Evolutionary conservation across 2,329 filamentous ascomycete species (phyloP), one percentile per base, ranked within the genome.

Genomic region (Fusarium sp.): DNA sequence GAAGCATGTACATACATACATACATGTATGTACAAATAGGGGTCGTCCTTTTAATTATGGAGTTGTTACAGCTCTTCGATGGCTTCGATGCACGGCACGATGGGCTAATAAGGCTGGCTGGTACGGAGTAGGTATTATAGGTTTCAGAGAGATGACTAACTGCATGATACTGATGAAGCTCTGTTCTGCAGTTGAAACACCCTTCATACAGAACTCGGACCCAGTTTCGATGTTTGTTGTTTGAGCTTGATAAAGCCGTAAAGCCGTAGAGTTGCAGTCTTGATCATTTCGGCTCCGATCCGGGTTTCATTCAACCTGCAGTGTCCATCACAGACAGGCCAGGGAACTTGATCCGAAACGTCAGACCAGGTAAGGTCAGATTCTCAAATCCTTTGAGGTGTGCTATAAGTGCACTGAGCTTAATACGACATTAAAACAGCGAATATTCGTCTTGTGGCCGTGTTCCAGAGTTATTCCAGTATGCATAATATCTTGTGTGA

Each of bases 1-100:
- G 42, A 48, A 38, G 31, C 48, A 47, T 28, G 9, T 30, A 51
- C 31, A 24, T 33, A 42, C 22, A n/a, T 10, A 45, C 14, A 18
- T 33, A 48, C 22, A 54, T 70, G 68, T 61, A 45, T 20, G 24
- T 33, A 48, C 22, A 54, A 71, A 69, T 61, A 70, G 71, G 73
- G 75, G 73, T 59, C 15, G 13, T 33, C 16, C 35, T 30, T 48
- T 57, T 36, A 70, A 64, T 48, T 55, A 63, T 68, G 73, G 73
- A 69, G 70, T 54, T 66, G 69, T 64, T 45, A 62, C 71, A 69
- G 66, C 57, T 64, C 58, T 59, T 60, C 33, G 60, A 75, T 69
- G 42, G 61, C 55, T 61, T 58, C 44, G 61, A 72, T 67, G 41
- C 63, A 61, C 48, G 15, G 12, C 22, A 48, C 31, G 44, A 75